A percentile compares a stretch with the other conserved stretches of the same genome.
These are phyloP conservation scores for Ceratocystis albifundus DNA, from an alignment of 2,329 filamentous ascomycete genomes.

Conservation along the genomic window DNA sequence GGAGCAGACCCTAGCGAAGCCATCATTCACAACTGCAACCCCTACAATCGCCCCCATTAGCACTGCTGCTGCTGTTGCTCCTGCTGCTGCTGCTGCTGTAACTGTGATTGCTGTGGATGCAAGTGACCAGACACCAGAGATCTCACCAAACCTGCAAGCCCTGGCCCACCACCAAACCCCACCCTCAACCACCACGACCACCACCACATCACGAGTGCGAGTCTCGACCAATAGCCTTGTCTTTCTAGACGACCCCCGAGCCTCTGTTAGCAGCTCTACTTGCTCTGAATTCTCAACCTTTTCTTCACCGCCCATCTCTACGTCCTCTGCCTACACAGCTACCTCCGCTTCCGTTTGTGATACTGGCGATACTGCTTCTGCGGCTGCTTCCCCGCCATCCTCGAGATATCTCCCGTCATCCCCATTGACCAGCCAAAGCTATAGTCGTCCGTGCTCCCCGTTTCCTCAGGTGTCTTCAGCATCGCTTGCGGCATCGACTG, in stretches of 20 bases:
- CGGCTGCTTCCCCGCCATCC: conserved; percentile 16
- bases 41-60: no score
- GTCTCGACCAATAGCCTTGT: conserved; percentile 21
- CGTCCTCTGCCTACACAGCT: conserved; percentile 24
- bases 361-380: conserved; percentile 23
- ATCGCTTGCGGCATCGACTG: conserved; percentile 21
- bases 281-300: conserved; percentile 26
- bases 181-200: conserved; percentile 23
- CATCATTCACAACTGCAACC: neutral
- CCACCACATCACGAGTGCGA: conserved; percentile 25
- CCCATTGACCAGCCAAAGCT: conserved; percentile 12
- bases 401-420: conserved; percentile 20
- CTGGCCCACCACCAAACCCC: conserved; percentile 23
- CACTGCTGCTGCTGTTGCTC: neutral
- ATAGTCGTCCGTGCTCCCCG: conserved; percentile 18
- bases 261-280: conserved; percentile 25
- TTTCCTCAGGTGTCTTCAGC: conserved; percentile 22
- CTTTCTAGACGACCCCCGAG: conserved; percentile 26
- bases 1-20: neutral
- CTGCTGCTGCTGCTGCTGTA: neutral
- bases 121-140: neutral
- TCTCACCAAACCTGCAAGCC: conserved; percentile 10
- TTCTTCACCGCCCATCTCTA: conserved; percentile 24
- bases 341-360: conserved; percentile 25
- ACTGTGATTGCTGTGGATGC: conserved; percentile 5